phyloP scores from a whole-genome alignment of 2,329 filamentous ascomycete species.

The Aspergillus melleus region DNA sequence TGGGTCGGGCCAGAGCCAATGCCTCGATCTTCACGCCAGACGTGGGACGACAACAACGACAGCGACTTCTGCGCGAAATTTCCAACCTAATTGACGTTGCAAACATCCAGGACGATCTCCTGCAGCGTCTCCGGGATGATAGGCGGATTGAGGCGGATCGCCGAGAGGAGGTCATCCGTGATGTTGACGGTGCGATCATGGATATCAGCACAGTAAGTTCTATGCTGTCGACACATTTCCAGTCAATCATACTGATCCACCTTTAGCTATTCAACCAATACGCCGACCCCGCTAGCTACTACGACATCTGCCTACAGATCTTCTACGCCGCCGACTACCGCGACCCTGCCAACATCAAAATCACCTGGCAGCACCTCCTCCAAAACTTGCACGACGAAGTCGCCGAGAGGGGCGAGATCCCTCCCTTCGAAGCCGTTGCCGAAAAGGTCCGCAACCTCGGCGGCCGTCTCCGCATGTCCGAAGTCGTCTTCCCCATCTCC shows the following conservation, averaged over 20 bases:
- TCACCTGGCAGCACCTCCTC: constrained; percentile 83
- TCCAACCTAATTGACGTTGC: constrained; percentile 86
- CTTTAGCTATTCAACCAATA: constrained; percentile 85
- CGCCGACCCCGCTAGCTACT: constrained; percentile 87
- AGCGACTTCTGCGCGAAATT: constrained; percentile 80
- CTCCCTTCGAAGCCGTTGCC: constrained; percentile 51
- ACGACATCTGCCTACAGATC: constrained; percentile 88
- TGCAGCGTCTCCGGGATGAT: constrained; percentile 76
- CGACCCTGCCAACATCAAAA: constrained; percentile 77
- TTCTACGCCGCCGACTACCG: constrained; percentile 91
- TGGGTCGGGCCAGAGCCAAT: constrained; percentile 88
- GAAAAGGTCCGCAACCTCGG: constrained; percentile 60
- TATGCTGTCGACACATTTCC: not conserved
- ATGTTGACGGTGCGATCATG: constrained; percentile 76
- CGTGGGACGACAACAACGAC: constrained; percentile 75
- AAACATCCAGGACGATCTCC: constrained; percentile 88
- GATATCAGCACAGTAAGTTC: constrained; percentile 70
- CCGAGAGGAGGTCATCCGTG: constrained; percentile 62
- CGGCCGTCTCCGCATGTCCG: constrained; percentile 55
- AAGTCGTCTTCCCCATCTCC: constrained; percentile 57
- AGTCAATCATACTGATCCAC: constrained; percentile 19
- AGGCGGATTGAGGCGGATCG: constrained; percentile 65
- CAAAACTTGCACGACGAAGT: constrained; percentile 65
- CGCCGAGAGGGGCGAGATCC: constrained; percentile 40
- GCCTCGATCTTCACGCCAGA: constrained; percentile 79